Base-by-base conservation (phyloP, 2,329 filamentous ascomycete species). In the Madurella mycetomatis region DNA sequence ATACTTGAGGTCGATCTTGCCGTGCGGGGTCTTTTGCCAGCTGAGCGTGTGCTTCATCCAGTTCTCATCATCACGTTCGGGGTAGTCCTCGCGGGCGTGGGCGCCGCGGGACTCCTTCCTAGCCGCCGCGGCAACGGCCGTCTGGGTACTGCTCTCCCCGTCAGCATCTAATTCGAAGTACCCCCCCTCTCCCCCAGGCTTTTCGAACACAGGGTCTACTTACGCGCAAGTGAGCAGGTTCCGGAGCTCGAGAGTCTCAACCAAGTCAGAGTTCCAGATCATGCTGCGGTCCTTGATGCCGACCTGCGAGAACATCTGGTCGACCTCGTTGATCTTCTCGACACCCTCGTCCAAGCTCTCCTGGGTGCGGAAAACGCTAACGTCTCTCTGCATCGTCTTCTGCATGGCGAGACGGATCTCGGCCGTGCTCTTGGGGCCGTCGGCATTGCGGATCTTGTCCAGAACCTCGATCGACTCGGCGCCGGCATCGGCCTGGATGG, bases 21-120 rank as follows among this genome's bases (percentile, higher is more conserved):
- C 88, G 68, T 97, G 92, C 34, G 92, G 89, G 70, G 86, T 72
- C 86, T 90, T 95, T 82, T 99, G 94, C 87, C 87, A 99, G 63
- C 87, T 90, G 58, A 99, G 83, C 44, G 90, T 95, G 83, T 99
- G 94, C 86, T 97, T 97, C 92, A 96, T 96, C 92, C 92, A 97
- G 73, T 95, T 87, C 74, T 86, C 81, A 70, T 99, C 94, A 70
- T 97, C 90, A 78, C 94, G 87, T 16, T 97, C 92, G 54, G 92
- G 92, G 82, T 74, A 97, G 72, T 99, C 94, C 79, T 99, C 94
- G 64, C 94, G 88, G 62, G 94, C 94, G 75, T 99, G 94, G 19
- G 94, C 94, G 71, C 94, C 94, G 77, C 94, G 89, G 53, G 91
- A 96, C 77, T 99, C 94, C 82, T 96, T 96, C 70, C 94, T 86